These are phyloP conservation scores for Melaleuca quinquenervia DNA, from an alignment of 345 rosid species.

Conservation along the genomic window DNA sequence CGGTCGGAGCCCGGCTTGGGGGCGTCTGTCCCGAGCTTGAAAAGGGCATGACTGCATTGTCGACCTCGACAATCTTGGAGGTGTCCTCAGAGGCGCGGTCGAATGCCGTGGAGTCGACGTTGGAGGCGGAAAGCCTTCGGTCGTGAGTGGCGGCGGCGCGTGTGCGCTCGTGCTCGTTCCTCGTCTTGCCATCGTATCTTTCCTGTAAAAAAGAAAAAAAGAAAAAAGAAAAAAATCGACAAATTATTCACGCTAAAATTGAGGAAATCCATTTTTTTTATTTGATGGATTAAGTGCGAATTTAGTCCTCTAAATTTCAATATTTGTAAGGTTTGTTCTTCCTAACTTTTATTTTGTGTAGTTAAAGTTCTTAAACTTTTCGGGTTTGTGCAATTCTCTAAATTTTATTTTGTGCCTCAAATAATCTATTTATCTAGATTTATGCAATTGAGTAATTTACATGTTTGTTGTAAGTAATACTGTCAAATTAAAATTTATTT, in stretches of 20 bases:
- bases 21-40: background rate
- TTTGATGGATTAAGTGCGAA: too few relatives aligned
- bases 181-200: constrained; percentile 41
- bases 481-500: background rate
- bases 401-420: background rate
- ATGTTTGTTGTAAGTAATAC: background rate
- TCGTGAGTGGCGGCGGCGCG: constrained; percentile 24
- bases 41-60: constrained; percentile 14
- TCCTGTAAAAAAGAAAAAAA: constrained; percentile 14
- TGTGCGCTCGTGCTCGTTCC: constrained; percentile 14
- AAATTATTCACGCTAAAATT: background rate
- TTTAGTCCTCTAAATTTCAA: too few relatives aligned
- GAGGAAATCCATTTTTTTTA: too few relatives aligned
- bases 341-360: background rate
- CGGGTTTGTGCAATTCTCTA: background rate
- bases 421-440: background rate
- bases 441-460: background rate
- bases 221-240: background rate
- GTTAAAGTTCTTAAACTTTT: background rate
- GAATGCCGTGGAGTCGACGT: constrained; percentile 12
- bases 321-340: background rate
- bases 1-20: background rate
- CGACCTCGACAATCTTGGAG: constrained; percentile 73
- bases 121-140: constrained; percentile 48
- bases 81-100: constrained; percentile 22